Percentiles rank a stretch among this genome's conserved stretches.
Evolutionary conservation across 2,329 filamentous ascomycete genomes (phyloP).

Genomic region (Fusarium clavum): DNA sequence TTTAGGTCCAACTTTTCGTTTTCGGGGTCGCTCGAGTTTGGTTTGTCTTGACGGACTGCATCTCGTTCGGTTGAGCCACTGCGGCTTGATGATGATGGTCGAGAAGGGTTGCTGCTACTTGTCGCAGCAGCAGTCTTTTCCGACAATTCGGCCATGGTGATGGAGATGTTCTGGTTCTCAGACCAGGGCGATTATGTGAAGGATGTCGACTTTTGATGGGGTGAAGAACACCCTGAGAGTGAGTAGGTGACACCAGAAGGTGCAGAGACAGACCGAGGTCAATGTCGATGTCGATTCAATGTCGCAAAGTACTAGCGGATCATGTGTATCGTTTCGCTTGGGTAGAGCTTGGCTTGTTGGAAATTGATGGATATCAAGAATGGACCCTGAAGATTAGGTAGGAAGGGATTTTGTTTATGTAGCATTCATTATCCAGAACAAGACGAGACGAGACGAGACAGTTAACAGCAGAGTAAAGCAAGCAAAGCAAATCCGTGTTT

Average conservation of each 20-base stretch:
- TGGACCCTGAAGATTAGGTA: not conserved
- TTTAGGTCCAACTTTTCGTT: constrained; percentile 47
- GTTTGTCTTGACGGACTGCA: constrained; percentile 23
- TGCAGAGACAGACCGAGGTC: not conserved
- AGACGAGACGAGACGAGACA: not conserved
- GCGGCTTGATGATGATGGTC: constrained; percentile 52
- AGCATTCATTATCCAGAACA: not conserved
- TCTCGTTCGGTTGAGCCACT: constrained; percentile 51
- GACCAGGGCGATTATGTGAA: not conserved
- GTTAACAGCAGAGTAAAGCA: not conserved
- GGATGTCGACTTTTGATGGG: not conserved
- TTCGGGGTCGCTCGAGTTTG: constrained; percentile 19
- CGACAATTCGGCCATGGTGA: constrained; percentile 38
- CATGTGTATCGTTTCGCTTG: not conserved
- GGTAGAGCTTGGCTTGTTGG: not conserved
- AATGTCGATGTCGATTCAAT: not conserved
- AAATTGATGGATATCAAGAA: not conserved
- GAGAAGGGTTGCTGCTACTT: constrained; percentile 36
- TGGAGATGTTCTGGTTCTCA: not conserved
- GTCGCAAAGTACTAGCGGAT: not conserved
- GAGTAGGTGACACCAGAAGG: constrained; percentile 2
- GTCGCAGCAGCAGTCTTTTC: constrained; percentile 45
- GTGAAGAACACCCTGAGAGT: constrained; percentile 17
- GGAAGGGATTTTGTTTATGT: not conserved
- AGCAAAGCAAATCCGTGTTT: not conserved